Evolutionary conservation across 208 protist species (phyloP), one percentile per base, ranked within the genome.

Genomic region (Acanthamoeba sp.): DNA sequence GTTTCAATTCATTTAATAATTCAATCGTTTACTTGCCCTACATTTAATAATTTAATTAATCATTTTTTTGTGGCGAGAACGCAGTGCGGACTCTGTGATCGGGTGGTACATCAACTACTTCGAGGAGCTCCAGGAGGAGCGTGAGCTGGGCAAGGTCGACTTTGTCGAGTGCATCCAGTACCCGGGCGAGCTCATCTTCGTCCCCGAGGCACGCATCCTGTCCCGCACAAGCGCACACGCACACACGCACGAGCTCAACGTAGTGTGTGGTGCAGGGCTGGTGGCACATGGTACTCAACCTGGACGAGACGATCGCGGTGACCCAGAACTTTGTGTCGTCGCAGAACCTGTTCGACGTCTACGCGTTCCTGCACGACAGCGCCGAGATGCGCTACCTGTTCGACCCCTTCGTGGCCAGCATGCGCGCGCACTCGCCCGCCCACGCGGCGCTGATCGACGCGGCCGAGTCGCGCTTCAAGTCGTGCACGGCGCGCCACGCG

Each of bases 211-310:
- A 24, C 40, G 64, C 24, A 42, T 7, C 9, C 50, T 36, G 38
- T 18, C n/a, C 14, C 18, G 32, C 3, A 14, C 32, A 18, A 42
- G 7, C 0, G 0, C 32, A 45, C 36, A 55, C 48, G 48, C 9
- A 29, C 57, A 24, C 48, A 57, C 2, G 18, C 42, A 52, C 12
- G 40, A 55, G 10, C 14, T n/a, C 27, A 66, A 59, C 87, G 89
- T 29, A 90, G 92, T 50, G 76, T 82, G 3, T 88, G 93, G 3
- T 95, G 38, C 66, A 89, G 24, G 95, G 95, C 14, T 96, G 95
- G 95, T 96, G 93, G 93, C 95, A 96, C 73, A 91, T 55, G 94
- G 95, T 95, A 18, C 52, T 96, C n/a, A 96, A 96, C 66, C 22
- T 96, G 36, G 95, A 96, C 18, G 95, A 96, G 73, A 94, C 95